Evolutionary conservation across 2,329 filamentous ascomycete genomes (phyloP), one percentile per base, ranked within the genome.

Genomic region (Cordyceps tenuipes): DNA sequence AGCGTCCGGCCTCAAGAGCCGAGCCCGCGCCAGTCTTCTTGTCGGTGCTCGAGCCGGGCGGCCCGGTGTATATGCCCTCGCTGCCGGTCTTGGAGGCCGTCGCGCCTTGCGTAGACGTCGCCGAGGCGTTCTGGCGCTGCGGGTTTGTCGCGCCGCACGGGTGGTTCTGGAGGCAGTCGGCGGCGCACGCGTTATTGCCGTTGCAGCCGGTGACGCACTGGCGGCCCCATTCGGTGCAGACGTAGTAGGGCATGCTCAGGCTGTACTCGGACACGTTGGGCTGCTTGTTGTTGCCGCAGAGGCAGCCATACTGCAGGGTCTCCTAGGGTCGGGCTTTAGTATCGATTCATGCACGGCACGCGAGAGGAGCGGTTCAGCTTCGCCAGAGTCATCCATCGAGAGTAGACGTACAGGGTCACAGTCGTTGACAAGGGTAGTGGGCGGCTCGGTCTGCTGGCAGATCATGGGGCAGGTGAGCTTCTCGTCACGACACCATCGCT

Each of bases 211-310:
- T 68, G 13, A 88, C 84, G 71, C 88, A 91, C 73, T 90, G 82
- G 70, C 77, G 84, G 66, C 83, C 86, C 80, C 82, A 90, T 73
- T 88, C 80, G 51, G 79, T 80, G 81, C 89, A 94, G 67, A 85
- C 80, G 75, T 86, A 90, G 80, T 84, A 93, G 39, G 90, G 89
- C 29, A 94, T 78, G 1, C 89, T 92, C 66, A 90, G 80, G 21
- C 86, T 87, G 80, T 88, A 94, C 73, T 92, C 81, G 68, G 86
- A 84, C 53, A 90, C 75, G 74, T 92, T 91, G 65, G 89, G 89
- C 57, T 81, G 75, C 63, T 80, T 71, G 70, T 83, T 82, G 69
- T 88, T 79, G 63, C 80, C 79, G 77, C 89, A 94, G 66, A 90
- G 77, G 72, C 89, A 94, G 64, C 79, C 77, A 74, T 87, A 93